Evolutionary conservation across 2,329 filamentous ascomycete species (phyloP).

Genomic region (Cryoendolithus antarcticus): DNA sequence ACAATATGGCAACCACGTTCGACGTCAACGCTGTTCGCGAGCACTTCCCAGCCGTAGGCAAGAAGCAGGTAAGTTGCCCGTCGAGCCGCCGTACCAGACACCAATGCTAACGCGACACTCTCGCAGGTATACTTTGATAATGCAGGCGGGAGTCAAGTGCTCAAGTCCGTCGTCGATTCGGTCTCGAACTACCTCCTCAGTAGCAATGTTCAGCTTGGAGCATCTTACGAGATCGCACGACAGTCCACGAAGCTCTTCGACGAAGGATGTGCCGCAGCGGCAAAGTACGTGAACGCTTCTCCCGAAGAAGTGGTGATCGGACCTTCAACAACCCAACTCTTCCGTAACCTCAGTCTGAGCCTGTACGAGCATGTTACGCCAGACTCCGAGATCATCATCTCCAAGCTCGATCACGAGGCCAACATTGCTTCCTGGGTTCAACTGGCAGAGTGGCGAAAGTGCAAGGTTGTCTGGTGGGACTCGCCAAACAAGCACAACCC

Average conservation of each 20-base stretch:
- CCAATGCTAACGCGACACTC: too few species aligned
- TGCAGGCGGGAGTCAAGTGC: slow-evolving; percentile 59
- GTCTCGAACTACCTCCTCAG: slow-evolving; percentile 54
- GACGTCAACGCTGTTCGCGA: slow-evolving; percentile 44
- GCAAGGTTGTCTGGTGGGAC: slow-evolving; percentile 59
- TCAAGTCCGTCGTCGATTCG: slow-evolving; percentile 53
- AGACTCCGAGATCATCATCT: slow-evolving; percentile 50
- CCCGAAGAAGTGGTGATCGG: slow-evolving; percentile 60
- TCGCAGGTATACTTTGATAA: slow-evolving; percentile 57
- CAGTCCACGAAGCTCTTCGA: slow-evolving; percentile 48
- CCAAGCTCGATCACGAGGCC: slow-evolving; percentile 63
- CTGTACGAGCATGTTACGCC: slow-evolving; percentile 46
- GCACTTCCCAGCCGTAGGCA: slow-evolving; percentile 55
- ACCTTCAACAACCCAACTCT: slow-evolving; percentile 61
- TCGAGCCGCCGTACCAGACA: too few species aligned
- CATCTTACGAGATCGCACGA: slow-evolving; percentile 50
- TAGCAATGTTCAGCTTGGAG: slow-evolving; percentile 65
- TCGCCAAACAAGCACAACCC: slow-evolving; percentile 37
- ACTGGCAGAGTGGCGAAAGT: slow-evolving; percentile 47
- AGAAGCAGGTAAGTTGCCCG: slow-evolving; percentile 36
- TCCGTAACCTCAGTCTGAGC: slow-evolving; percentile 53
- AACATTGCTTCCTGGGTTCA: slow-evolving; percentile 64
- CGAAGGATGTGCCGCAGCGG: slow-evolving; percentile 51
- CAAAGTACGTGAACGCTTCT: slow-evolving; percentile 57
- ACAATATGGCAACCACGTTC: slow-evolving; percentile 24